Base-by-base conservation (phyloP, 352 stramenopile genomes). In the Blastocystis sp. region DNA sequence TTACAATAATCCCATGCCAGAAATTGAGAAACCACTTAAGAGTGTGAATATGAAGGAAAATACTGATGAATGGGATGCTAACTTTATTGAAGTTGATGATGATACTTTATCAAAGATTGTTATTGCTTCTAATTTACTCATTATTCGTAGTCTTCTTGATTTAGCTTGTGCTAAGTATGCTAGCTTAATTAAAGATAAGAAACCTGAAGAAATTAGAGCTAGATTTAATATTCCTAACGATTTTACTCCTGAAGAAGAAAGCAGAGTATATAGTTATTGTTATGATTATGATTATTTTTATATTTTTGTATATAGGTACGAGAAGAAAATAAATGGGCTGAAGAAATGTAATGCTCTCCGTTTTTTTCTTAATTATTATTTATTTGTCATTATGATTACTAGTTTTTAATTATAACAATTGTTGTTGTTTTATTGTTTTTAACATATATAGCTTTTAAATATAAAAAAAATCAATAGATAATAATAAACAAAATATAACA, bases 191-290 rank as follows among this genome's bases (percentile, higher is more conserved):
- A 70, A 92, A 86, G 73, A 80, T 62, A 98, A 97, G 77, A 95
- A 85, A 7, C 86, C 92, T 2, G 88, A 99, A 73, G 91, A 98
- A 73, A 98, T 98, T 73, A 80, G 92, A 36, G 80, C 93, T 67
- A 95, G 84, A 25, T 99, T 99, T 75, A 96, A 97, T 77, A 98
- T 98, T 70, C 82, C 88, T 31, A 97, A 97, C 75, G 91, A 98
- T 75, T 98, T 98, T 68, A 96, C 86, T 44, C 91, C 90, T 0
- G 90, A 98, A 69, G 90, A 99, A 67, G 91, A 99, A 75, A 88
- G 83, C 23, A 84, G 95, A 74, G 93, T 99, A 35, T 4, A 0
- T 11, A 11, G 23, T 10, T 16, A n/a, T 9, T 0, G 7, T 2
- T 28, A 2, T 0, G 10, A 36, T 57, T 13, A 27, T n/a, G n/a